A percentile compares a stretch with the other conserved stretches of the same genome.
phyloP scores from a whole-genome alignment of 2,329 filamentous ascomycete genomes.

The Calonectria pseudoturangicola region DNA sequence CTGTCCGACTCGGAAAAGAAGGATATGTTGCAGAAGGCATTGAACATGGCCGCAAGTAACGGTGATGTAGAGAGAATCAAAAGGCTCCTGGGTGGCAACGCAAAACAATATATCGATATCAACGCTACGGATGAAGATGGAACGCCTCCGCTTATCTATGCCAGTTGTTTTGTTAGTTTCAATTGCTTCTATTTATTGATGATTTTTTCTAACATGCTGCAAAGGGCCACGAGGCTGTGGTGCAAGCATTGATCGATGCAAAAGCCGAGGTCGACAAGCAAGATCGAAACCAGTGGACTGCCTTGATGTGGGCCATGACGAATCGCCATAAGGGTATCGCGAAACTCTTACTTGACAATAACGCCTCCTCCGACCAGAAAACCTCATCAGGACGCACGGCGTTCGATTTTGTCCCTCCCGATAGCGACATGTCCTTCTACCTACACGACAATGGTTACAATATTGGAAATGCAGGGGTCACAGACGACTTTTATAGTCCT shows the following conservation, averaged over 20 bases:
- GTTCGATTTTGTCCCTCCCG: constrained; percentile 95
- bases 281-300: constrained; percentile 97
- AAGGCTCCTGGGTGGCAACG: constrained; percentile 83
- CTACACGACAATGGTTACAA: constrained; percentile 95
- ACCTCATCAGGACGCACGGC: constrained; percentile 95
- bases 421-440: constrained; percentile 97
- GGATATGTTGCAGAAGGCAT: constrained; percentile 86
- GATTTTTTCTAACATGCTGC: constrained; percentile 29
- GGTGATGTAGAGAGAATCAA: constrained; percentile 90
- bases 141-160: constrained; percentile 96
- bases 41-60: constrained; percentile 98
- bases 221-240: constrained; percentile 91
- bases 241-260: constrained; percentile 87
- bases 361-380: constrained; percentile 95
- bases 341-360: constrained; percentile 92
- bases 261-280: constrained; percentile 94
- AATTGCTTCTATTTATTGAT: not conserved
- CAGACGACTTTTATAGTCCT: constrained; percentile 94
- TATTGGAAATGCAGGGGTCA: constrained; percentile 86
- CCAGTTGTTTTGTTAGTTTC: constrained; percentile 90
- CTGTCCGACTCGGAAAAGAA: constrained; percentile 86
- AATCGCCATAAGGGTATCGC: constrained; percentile 97
- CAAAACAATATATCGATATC: constrained; percentile 86
- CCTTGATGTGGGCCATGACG: constrained; percentile 99
- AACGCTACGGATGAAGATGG: constrained; percentile 95